A percentile compares a stretch with the other conserved stretches of the same genome.
phyloP scores from a whole-genome alignment of 2,329 filamentous ascomycete species.

The Penicillium sp. region DNA sequence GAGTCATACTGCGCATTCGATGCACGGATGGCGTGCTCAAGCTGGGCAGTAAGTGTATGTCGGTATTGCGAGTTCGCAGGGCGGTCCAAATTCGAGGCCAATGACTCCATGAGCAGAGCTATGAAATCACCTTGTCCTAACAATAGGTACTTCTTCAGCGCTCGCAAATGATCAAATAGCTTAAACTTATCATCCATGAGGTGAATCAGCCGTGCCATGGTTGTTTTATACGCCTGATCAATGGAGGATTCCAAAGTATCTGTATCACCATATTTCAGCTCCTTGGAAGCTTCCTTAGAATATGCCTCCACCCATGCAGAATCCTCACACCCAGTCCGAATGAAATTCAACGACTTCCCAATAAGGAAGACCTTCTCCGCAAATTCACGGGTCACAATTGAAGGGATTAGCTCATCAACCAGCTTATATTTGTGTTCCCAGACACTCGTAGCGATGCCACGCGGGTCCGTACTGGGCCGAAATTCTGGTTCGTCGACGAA shows the following conservation, averaged over 20 bases:
- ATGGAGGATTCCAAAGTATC: slow-evolving; percentile 90
- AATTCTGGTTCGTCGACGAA: slow-evolving; percentile 83
- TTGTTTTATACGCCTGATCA: slow-evolving; percentile 95
- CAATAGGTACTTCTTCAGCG: slow-evolving; percentile 91
- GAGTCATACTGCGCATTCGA: slow-evolving; percentile 97
- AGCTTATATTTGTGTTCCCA: slow-evolving; percentile 98
- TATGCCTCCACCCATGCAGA: slow-evolving; percentile 95
- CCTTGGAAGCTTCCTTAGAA: slow-evolving; percentile 88
- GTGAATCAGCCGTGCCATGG: slow-evolving; percentile 91
- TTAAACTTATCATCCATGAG: slow-evolving; percentile 96
- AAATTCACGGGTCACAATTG: slow-evolving; percentile 90
- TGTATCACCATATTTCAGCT: slow-evolving; percentile 90
- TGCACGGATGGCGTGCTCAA: slow-evolving; percentile 95
- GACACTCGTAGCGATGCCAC: slow-evolving; percentile 74
- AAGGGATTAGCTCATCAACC: slow-evolving; percentile 82
- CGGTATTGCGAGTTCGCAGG: slow-evolving; percentile 97
- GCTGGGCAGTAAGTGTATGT: slow-evolving; percentile 94
- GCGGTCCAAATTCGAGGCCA: slow-evolving; percentile 88
- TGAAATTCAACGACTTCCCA: slow-evolving; percentile 97
- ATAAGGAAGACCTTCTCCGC: slow-evolving; percentile 96
- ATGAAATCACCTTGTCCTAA: slow-evolving; percentile 98
- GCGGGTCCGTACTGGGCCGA: slow-evolving; percentile 54
- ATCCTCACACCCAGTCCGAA: slow-evolving; percentile 92
- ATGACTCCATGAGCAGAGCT: slow-evolving; percentile 92
- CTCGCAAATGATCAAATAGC: slow-evolving; percentile 87